Evolutionary conservation across 306 rosid species (phyloP), one percentile per base, ranked within the genome.

Genomic region (Acacia crassicarpa): DNA sequence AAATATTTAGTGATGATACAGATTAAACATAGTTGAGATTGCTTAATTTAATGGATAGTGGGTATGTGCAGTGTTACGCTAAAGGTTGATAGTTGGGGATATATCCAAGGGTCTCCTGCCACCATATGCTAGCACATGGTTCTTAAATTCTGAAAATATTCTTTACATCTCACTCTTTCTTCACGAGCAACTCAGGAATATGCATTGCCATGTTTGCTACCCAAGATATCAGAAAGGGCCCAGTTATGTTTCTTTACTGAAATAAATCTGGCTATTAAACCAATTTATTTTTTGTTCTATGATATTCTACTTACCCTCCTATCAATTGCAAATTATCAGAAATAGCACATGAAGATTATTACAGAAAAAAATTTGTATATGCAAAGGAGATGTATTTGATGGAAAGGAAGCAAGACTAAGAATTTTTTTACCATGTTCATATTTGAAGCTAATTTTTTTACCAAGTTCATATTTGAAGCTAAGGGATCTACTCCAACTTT

Each of bases 401-500:
- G 43, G 69, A 38, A 54, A 56, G 27, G 17, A 62, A 77, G 30
- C 76, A 84, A 30, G 58, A 72, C 58, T 63, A 83, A 53, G 61
- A 86, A 83, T 80, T 82, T 81, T 45, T 82, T 68, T 72, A 92
- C 97, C 99, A 23, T 93, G 93, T 87, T 95, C 99, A 71, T 93
- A 84, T 93, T 95, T 67, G 97, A 95, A 68, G 98, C 98, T 84
- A 90, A 88, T 80, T 82, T 81, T 45, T 82, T 68, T 72, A 92
- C 97, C 99, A 23, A 95, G 93, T 87, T 95, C 99, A 71, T 93
- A 84, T 93, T 95, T 67, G 97, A 95, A 68, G 98, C 98, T 84
- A 90, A 88, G 67, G 99, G 98, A 85, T 95, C 99, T 8, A 95
- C 99, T 80, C 99, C 98, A 84, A 95, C 97, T 86, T 93, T 93